These are phyloP conservation scores for Lepidium campestre DNA, from an alignment of 441 rosid genomes.

Conservation along the genomic window DNA sequence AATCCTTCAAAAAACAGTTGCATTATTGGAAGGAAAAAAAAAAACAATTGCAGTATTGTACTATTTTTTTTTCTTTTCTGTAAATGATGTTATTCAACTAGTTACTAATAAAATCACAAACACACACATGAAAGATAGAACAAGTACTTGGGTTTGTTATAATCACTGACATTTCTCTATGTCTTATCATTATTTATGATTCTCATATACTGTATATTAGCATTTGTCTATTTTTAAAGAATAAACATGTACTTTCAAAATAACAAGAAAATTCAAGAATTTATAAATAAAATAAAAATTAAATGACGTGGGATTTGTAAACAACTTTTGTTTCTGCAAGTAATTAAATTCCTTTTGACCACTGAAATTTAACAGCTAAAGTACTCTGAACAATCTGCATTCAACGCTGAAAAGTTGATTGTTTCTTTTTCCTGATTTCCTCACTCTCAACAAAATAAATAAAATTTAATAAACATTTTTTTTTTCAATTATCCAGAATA, in stretches of 20 bases:
- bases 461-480: background rate
- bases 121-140: background rate
- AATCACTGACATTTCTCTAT: background rate
- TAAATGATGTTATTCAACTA: too few relatives aligned
- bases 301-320: constrained; percentile 20
- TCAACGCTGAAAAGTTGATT: constrained; percentile 24
- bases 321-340: constrained; percentile 25
- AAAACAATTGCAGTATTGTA: too few relatives aligned
- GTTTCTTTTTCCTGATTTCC: constrained; percentile 14
- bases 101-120: background rate
- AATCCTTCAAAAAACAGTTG: too few relatives aligned
- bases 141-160: background rate
- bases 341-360: constrained; percentile 21
- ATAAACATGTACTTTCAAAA: background rate
- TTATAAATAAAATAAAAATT: background rate
- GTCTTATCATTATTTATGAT: background rate
- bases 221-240: background rate
- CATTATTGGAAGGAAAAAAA: too few relatives aligned
- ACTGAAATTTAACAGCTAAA: constrained; percentile 23
- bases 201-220: background rate
- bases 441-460: constrained; percentile 6
- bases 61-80: too few relatives aligned
- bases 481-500: background rate
- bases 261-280: background rate
- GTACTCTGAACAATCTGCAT: constrained; percentile 30